Base-by-base conservation (phyloP, 345 rosid species). In the Heritiera littoralis region DNA sequence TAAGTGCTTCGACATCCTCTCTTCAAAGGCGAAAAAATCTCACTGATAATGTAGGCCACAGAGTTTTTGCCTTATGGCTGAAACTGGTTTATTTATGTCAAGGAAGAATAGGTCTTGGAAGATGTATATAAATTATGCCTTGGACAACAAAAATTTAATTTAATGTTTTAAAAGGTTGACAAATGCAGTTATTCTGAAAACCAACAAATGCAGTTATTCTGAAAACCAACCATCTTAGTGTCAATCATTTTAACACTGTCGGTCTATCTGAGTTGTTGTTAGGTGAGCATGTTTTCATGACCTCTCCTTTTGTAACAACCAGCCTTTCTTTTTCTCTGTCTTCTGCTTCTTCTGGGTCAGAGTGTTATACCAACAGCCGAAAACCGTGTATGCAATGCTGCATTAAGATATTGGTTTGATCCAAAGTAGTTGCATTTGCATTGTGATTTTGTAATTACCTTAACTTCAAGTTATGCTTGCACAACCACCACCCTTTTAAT, bases 381-480 rank as follows among this genome's bases (percentile, higher is more conserved):
- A 72, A 72, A 30, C 23, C 45, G 1, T 18, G 48, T n/a, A 11
- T 38, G 5, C 6, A 18, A 56, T 10, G 15, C 49, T 55, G 18
- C 76, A 55, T 73, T 55, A 10, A 73, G 49, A 9, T 54, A 55
- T 35, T 73, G n/a, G 77, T 2, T 6, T 55, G 35, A 73, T 73
- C 51, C 65, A n/a, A 10, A 6, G 65, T 10, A 8, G 51, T 56
- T 73, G 64, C 18, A 56, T 73, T 73, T 38, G 48, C 32, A 35
- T 72, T 32, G 40, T 55, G 18, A 35, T 73, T 32, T 18, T 65
- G 14, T 23, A n/a, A 72, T 32, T 52, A 59, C 72, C 48, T 8
- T 40, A 66, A 41, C 72, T 67, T 67, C 30, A 32, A 66, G 49
- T 69, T 63, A 32, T 6, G 45, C 11, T 35, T 38, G 45, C 38